Evolutionary conservation across 2,329 filamentous ascomycete species (phyloP), one percentile per base, ranked within the genome.

Genomic region (Cladosporium sp.): DNA sequence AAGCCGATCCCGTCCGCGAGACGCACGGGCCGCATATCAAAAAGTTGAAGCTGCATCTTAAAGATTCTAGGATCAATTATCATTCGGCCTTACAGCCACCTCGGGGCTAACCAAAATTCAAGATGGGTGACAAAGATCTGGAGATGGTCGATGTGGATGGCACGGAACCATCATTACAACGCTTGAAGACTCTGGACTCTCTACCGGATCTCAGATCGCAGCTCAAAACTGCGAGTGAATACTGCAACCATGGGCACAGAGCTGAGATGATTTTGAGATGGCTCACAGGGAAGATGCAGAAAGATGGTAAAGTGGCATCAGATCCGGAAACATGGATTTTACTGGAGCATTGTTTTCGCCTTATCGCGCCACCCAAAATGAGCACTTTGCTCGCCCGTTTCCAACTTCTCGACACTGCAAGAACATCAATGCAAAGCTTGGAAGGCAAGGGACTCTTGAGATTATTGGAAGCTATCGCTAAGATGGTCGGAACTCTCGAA

Each of bases 291-390:
- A 85, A 82, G 66, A 62, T 87, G 53, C 80, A 77, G 63, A 69
- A 73, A 48, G 70, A 73, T 20, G 66, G 66, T 34, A 72, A 64
- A 47, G 78, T 77, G 54, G 75, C 78, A 51, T 68, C 73, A 34
- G 74, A 77, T 40, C 61, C 70, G n/a, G 66, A 66, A 45, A 74
- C 77, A 28, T 86, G 82, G 88, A 77, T 75, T 28, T 79, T 91
- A 35, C 70, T 91, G 22, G 77, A 78, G 44, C 80, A 80, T 58
- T 77, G 88, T 48, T 79, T 90, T 55, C 75, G 79, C 50, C 75
- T 84, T n/a, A 83, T 93, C 17, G 86, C 89, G 0, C 75, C 85
- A 0, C 85, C 88, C 45, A 86, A 84, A 10, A 77, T 90, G 22
- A 88, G 89, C 8, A 85, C 85, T 58, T 84, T 88, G 3, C 78